Percentiles rank a stretch among this genome's conserved stretches.
These are phyloP conservation scores for Phaeodactylum tricornutum DNA, from an alignment of 108 stramenopile species.

Conservation along the genomic window DNA sequence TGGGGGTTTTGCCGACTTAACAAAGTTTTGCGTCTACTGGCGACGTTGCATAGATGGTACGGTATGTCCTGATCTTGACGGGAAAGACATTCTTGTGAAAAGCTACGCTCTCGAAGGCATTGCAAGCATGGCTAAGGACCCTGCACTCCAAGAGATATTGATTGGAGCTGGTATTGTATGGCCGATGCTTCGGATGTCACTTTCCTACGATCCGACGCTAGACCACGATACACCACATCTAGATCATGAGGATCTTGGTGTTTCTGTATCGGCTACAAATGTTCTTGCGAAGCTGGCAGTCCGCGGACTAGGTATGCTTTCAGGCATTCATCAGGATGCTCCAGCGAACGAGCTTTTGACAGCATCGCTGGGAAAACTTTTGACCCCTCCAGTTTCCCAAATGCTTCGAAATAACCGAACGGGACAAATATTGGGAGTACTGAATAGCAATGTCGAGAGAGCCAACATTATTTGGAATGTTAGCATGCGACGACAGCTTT, in stretches of 20 bases:
- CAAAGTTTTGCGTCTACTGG: slow-evolving; percentile 37
- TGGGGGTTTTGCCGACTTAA: slow-evolving; percentile 14
- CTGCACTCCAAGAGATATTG: slow-evolving; percentile 33
- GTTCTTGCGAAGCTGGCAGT: slow-evolving; percentile 40
- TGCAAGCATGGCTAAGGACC: slow-evolving; percentile 29
- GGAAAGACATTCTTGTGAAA: slow-evolving; percentile 28
- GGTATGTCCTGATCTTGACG: not conserved
- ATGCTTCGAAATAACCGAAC: slow-evolving; percentile 49
- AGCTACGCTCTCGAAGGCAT: slow-evolving; percentile 54
- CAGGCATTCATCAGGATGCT: slow-evolving; percentile 40
- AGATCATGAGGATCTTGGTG: slow-evolving; percentile 23
- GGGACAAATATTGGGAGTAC: slow-evolving; percentile 35
- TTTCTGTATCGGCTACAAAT: slow-evolving; percentile 33
- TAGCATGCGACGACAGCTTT: slow-evolving; percentile 55
- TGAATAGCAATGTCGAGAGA: slow-evolving; percentile 56
- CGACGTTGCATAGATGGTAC: slow-evolving; percentile 34
- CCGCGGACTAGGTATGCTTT: slow-evolving; percentile 57
- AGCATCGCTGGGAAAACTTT: slow-evolving; percentile 22
- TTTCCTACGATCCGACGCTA: slow-evolving; percentile 56
- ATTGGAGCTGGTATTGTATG: slow-evolving; percentile 50
- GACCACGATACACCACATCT: slow-evolving; percentile 18
- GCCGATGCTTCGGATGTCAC: slow-evolving; percentile 35
- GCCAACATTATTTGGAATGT: slow-evolving; percentile 62
- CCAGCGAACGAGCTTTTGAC: slow-evolving; percentile 29
- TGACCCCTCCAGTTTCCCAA: slow-evolving; percentile 51